A percentile compares a stretch with the other conserved stretches of the same genome.
These are phyloP conservation scores for Suillus plorans DNA, from an alignment of 768 basidiomycete species.

Conservation along the genomic window DNA sequence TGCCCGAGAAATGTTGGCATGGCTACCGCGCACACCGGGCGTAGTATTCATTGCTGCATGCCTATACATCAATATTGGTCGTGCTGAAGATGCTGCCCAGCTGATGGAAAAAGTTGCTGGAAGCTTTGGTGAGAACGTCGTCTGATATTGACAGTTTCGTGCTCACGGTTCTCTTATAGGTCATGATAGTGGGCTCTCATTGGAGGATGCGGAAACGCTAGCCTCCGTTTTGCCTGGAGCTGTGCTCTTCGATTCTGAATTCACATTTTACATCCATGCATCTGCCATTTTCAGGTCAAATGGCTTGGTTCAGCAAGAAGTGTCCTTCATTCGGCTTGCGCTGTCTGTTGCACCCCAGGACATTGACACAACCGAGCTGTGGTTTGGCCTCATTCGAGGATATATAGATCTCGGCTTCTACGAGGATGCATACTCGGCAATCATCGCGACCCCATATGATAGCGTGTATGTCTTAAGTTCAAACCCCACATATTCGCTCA, in stretches of 20 bases:
- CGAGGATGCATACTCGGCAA: constrained; percentile 83
- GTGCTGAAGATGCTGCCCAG: constrained; percentile 70
- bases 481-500: constrained; percentile 8
- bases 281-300: constrained; percentile 70
- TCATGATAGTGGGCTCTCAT: constrained; percentile 47
- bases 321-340: constrained; percentile 76
- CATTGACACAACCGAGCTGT: constrained; percentile 64
- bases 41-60: constrained; percentile 72
- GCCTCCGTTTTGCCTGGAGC: constrained; percentile 58
- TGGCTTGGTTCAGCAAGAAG: constrained; percentile 57
- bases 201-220: constrained; percentile 66
- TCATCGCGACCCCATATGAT: constrained; percentile 73
- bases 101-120: constrained; percentile 75
- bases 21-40: constrained; percentile 78
- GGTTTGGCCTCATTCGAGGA: constrained; percentile 77
- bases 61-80: constrained; percentile 63
- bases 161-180: constrained; percentile 30
- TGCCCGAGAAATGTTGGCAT: constrained; percentile 64
- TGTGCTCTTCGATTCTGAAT: constrained; percentile 57
- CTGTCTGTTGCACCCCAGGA: constrained; percentile 62
- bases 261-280: constrained; percentile 76
- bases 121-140: constrained; percentile 59
- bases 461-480: constrained; percentile 61
- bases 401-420: constrained; percentile 71
- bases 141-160: constrained; percentile 9